Evolutionary conservation across 352 stramenopile genomes (phyloP).

Genomic region (Globisporangium carolinianum): DNA sequence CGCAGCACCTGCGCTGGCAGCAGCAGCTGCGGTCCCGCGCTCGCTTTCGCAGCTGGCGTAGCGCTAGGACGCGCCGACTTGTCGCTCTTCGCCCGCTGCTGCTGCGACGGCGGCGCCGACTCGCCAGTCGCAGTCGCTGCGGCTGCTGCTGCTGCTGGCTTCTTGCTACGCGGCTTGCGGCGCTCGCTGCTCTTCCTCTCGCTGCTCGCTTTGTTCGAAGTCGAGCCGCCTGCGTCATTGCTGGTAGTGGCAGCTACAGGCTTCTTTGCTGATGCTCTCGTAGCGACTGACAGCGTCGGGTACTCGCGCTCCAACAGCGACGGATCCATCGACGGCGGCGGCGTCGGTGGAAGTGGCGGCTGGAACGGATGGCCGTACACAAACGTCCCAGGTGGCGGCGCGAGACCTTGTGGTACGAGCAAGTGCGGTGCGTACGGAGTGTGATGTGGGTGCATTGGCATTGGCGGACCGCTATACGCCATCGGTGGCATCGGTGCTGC

Average conservation of each 20-base stretch:
- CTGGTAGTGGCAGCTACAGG: not conserved
- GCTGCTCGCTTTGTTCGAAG: not conserved
- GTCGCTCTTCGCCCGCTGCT: constrained; percentile 21
- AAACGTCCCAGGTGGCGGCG: constrained; percentile 18
- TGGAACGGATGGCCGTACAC: constrained; percentile 16
- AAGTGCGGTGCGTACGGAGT: constrained; percentile 7
- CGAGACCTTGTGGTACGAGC: constrained; percentile 5
- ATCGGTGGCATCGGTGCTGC: constrained; percentile 2
- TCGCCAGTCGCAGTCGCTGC: constrained; percentile 4
- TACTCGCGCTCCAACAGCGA: constrained; percentile 17
- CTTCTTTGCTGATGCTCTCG: constrained; percentile 3
- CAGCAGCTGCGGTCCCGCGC: constrained; percentile 18
- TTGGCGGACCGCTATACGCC: constrained; percentile 1
- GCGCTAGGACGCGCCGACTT: not conserved
- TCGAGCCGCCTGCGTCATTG: not conserved
- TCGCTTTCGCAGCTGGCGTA: constrained; percentile 11
- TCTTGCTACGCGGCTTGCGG: constrained; percentile 6
- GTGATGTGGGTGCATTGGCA: not conserved
- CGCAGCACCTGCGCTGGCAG: constrained; percentile 47
- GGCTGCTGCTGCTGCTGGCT: not conserved
- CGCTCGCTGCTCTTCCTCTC: constrained; percentile 14
- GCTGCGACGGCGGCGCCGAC: constrained; percentile 25
- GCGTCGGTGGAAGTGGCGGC: constrained; percentile 1
- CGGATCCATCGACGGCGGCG: not conserved
- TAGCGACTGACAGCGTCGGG: constrained; percentile 17